Percentiles rank a stretch among this genome's conserved stretches.
These are phyloP conservation scores for Tanozyma kutaoensis DNA, from an alignment of 805 yeast species.

Conservation along the genomic window DNA sequence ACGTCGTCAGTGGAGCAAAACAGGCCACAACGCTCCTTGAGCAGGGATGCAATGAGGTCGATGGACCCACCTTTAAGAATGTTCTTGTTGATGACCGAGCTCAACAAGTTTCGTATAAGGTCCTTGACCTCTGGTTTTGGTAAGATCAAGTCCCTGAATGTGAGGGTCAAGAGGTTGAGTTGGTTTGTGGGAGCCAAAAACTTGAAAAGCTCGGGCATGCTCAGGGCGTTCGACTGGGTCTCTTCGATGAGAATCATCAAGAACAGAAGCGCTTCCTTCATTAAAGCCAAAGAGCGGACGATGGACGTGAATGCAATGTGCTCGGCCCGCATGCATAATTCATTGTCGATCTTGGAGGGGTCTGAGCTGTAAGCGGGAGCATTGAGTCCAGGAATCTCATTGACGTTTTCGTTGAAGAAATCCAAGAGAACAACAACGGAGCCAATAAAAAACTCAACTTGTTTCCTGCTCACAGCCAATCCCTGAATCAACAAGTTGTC, in stretches of 20 bases:
- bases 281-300: constrained; percentile 56
- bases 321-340: constrained; percentile 77
- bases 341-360: constrained; percentile 37
- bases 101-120: constrained; percentile 72
- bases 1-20: constrained; percentile 93
- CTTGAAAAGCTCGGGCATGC: constrained; percentile 40
- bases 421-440: constrained; percentile 58
- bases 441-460: constrained; percentile 58
- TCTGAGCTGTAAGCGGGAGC: constrained; percentile 43
- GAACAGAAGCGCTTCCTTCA: constrained; percentile 86
- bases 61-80: constrained; percentile 88
- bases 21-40: constrained; percentile 89
- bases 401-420: constrained; percentile 55
- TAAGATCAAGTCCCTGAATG: constrained; percentile 67
- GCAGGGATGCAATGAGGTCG: constrained; percentile 72
- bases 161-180: constrained; percentile 47
- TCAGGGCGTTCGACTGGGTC: constrained; percentile 24
- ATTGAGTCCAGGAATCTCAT: constrained; percentile 44
- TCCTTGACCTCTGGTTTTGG: constrained; percentile 43
- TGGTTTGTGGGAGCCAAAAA: constrained; percentile 60
- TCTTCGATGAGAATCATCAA: constrained; percentile 73
- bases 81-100: constrained; percentile 79
- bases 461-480: constrained; percentile 30
- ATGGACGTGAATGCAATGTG: constrained; percentile 76
- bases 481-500: constrained; percentile 32